Evolutionary conservation across 306 rosid species (phyloP).

Genomic region (Psophocarpus tetragonolobus): DNA sequence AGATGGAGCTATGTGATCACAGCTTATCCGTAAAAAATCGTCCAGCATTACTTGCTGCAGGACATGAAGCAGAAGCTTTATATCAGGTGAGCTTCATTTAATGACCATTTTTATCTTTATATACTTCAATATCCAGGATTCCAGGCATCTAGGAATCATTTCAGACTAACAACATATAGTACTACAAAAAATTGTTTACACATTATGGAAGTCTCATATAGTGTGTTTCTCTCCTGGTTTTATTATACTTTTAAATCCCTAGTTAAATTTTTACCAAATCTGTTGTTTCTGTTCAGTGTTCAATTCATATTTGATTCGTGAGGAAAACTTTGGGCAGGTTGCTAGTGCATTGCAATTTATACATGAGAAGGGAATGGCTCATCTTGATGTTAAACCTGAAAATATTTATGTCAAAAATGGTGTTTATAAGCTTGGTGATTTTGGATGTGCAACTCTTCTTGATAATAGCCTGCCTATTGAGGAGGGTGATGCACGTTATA

Average conservation of each 20-base stretch:
- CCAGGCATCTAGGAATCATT: background rate
- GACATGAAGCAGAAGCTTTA: slow-evolving; percentile 48
- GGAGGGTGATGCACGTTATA: slow-evolving; percentile 88
- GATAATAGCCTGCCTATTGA: slow-evolving; percentile 73
- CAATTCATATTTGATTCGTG: slow-evolving; percentile 26
- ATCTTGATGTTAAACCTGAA: slow-evolving; percentile 78
- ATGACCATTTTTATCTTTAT: background rate
- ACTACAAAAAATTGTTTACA: background rate
- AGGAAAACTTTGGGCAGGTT: no score
- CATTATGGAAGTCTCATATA: background rate
- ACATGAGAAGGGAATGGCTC: slow-evolving; percentile 68
- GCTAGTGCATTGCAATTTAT: slow-evolving; percentile 61
- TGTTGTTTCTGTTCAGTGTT: background rate
- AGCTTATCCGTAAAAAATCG: slow-evolving; percentile 51
- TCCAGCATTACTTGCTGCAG: slow-evolving; percentile 39
- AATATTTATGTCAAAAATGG: slow-evolving; percentile 72
- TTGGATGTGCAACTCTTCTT: slow-evolving; percentile 73
- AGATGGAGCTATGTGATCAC: slow-evolving; percentile 75
- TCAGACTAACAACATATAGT: background rate
- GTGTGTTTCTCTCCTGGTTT: background rate
- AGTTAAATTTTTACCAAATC: background rate
- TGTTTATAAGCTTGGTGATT: slow-evolving; percentile 86
- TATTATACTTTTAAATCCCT: background rate
- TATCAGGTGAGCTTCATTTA: slow-evolving; percentile 49
- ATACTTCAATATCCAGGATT: background rate